Percentiles rank a stretch among this genome's conserved stretches.
Conservation (phyloP, 1,284 basidiomycete genomes). For the Amylostereum areolatum region DNA sequence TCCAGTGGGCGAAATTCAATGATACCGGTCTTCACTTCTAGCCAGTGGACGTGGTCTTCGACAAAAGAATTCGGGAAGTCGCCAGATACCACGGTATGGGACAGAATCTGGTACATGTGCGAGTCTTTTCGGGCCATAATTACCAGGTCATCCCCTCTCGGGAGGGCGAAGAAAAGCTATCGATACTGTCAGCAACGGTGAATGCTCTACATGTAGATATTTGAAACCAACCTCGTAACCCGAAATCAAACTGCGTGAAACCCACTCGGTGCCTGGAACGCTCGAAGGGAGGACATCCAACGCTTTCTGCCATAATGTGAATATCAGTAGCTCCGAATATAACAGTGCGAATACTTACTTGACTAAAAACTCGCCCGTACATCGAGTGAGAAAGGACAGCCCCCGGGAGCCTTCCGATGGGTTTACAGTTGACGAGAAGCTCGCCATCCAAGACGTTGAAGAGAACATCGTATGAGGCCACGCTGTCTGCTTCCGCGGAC, state of each 20-base stretch:
- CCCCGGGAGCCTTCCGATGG: constrained; percentile 30
- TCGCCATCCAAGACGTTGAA: constrained; percentile 35
- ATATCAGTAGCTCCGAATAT: not conserved
- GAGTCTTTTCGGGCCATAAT: constrained; percentile 1
- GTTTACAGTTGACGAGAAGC: constrained; percentile 35
- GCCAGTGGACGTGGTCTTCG: constrained; percentile 32
- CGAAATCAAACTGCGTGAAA: constrained; percentile 5
- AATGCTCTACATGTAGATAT: not conserved
- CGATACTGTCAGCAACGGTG: not conserved
- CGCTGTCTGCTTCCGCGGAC: not conserved
- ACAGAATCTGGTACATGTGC: constrained; percentile 29
- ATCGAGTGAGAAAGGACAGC: constrained; percentile 25
- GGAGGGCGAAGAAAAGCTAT: constrained; percentile 5
- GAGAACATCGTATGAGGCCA: constrained; percentile 23
- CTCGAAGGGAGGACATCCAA: constrained; percentile 10
- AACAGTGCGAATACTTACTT: constrained; percentile 25
- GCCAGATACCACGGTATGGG: constrained; percentile 18
- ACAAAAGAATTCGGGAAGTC: constrained; percentile 35
- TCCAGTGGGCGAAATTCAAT: constrained; percentile 33
- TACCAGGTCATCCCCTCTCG: not conserved
- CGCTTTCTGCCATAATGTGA: constrained; percentile 5
- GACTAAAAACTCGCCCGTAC: constrained; percentile 26
- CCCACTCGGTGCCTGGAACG: constrained; percentile 8
- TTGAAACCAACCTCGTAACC: constrained; percentile 4
- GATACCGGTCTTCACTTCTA: constrained; percentile 21